Base-by-base conservation (phyloP, 129 eudicot species). In the Ambrosia artemisiifolia region DNA sequence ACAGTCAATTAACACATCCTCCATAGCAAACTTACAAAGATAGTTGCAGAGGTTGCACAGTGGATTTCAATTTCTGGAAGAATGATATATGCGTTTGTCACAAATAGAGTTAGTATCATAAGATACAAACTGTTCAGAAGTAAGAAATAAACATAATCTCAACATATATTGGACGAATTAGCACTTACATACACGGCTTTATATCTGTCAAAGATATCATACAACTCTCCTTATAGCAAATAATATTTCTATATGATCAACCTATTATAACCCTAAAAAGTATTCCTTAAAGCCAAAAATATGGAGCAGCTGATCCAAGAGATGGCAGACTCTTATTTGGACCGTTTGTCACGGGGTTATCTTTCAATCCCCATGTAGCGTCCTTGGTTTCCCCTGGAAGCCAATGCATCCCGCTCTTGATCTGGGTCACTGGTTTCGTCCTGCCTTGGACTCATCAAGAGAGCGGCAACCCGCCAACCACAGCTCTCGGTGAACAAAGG, bases 1-100 rank as follows among this genome's bases (percentile, higher is more conserved):
- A 50, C 88, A 83, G 62, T 88, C 96, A 14, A 74, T 75, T 36
- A 94, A 82, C 78, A 90, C 79, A 5, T 76, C 74, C 85, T 94
- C 99, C 99, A 94, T 94, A 54, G 51, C 68, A 48, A 20, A 61
- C 71, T 36, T 66, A 68, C 81, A 69, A 60, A 63, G 43, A 69
- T 6, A 16, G 51, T 38, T 13, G 9, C 71, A 73, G 62, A 67
- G 40, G 30, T 40, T 64, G 64, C 65, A 51, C 66, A 38, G 61
- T 18, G 50, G 8, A 14, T 57, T 43, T 47, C 63, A 11, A 33
- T 57, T 43, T 47, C 63, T 57, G 68, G 1, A 3, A 67, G 33
- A 76, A 67, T 44, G n/a, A 51, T 1, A 57, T 7, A 46, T 18
- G 12, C 6, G 17, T 60, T 48, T 33, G 35, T 3, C 38, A 62